Percentiles rank a stretch among this genome's conserved stretches.
Conservation (phyloP, 257 asterid species). For the Leptodermis oblonga region DNA sequence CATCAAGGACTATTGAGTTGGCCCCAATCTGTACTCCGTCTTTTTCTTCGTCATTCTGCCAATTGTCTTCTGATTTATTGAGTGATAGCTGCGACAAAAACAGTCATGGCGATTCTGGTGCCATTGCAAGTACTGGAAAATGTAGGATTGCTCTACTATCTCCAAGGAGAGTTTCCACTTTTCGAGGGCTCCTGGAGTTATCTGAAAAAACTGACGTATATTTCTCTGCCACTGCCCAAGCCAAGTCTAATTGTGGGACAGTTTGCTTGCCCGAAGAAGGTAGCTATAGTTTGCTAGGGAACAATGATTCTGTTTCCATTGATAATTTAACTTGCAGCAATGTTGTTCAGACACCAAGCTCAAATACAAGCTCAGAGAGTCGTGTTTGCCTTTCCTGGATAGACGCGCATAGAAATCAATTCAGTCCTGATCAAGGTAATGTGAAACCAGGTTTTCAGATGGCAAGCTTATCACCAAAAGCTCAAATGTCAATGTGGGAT, state of each 20-base stretch:
- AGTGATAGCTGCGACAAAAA: too few relatives aligned
- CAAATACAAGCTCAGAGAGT: constrained; percentile 38
- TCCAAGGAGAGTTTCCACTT: constrained; percentile 18
- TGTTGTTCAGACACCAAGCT: constrained; percentile 63
- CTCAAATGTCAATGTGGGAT: constrained; percentile 32
- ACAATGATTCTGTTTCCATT: constrained; percentile 27
- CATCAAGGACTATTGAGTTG: too few relatives aligned
- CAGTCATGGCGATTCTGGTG: constrained; percentile 20
- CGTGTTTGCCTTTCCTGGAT: constrained; percentile 15
- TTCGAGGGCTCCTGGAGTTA: constrained; percentile 13
- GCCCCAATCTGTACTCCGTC: constrained; percentile 15
- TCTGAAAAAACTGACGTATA: constrained; percentile 9
- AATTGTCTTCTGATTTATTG: constrained; percentile 27
- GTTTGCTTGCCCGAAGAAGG: constrained; percentile 10
- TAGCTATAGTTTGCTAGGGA: constrained; percentile 19
- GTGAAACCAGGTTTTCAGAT: constrained; percentile 20
- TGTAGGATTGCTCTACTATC: constrained; percentile 19
- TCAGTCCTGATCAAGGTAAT: constrained; percentile 28
- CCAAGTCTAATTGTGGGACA: constrained; percentile 14
- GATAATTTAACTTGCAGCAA: constrained; percentile 48
- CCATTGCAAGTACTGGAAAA: constrained; percentile 20
- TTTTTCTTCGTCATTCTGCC: constrained; percentile 8
- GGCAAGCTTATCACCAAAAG: too few relatives aligned
- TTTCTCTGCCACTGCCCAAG: constrained; percentile 15
- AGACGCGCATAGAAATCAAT: constrained; percentile 17